phyloP scores from a whole-genome alignment of 495 filamentous ascomycete species.

The Xylaria telfairii region DNA sequence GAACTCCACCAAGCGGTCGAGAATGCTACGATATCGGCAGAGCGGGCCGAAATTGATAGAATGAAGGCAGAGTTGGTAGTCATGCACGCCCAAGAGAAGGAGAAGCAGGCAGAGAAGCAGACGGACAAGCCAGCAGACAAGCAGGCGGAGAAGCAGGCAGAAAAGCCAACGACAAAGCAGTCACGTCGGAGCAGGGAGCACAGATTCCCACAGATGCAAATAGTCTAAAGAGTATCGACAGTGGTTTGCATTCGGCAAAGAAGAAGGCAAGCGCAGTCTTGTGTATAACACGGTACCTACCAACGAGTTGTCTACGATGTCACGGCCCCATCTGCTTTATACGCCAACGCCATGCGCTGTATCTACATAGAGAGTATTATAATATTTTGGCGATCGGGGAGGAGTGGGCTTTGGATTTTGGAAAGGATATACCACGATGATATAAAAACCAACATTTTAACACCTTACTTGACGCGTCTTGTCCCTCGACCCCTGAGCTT shows the following conservation, averaged over 20 bases:
- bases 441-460: slow-evolving; percentile 6
- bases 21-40: slow-evolving; percentile 28
- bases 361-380: slow-evolving; percentile 25
- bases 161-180: background rate
- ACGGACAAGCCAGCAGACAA: slow-evolving; percentile 12
- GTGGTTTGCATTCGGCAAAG: slow-evolving; percentile 14
- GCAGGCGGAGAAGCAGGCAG: slow-evolving; percentile 16
- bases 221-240: slow-evolving; percentile 19
- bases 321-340: slow-evolving; percentile 22
- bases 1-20: slow-evolving; percentile 30
- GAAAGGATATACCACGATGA: slow-evolving; percentile 25
- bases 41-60: slow-evolving; percentile 35
- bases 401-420: slow-evolving; percentile 20
- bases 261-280: slow-evolving; percentile 13
- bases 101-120: slow-evolving; percentile 26
- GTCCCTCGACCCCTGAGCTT: background rate
- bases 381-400: slow-evolving; percentile 24
- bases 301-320: slow-evolving; percentile 26
- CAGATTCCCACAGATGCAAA: slow-evolving; percentile 34
- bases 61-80: slow-evolving; percentile 41
- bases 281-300: slow-evolving; percentile 12
- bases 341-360: slow-evolving; percentile 15
- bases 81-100: slow-evolving; percentile 29
- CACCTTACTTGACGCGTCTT: background rate
- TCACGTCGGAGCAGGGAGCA: slow-evolving; percentile 22